A percentile compares a stretch with the other conserved stretches of the same genome.
Conservation (phyloP, 2,329 filamentous ascomycete species). For the Hypoxylon sp. region DNA sequence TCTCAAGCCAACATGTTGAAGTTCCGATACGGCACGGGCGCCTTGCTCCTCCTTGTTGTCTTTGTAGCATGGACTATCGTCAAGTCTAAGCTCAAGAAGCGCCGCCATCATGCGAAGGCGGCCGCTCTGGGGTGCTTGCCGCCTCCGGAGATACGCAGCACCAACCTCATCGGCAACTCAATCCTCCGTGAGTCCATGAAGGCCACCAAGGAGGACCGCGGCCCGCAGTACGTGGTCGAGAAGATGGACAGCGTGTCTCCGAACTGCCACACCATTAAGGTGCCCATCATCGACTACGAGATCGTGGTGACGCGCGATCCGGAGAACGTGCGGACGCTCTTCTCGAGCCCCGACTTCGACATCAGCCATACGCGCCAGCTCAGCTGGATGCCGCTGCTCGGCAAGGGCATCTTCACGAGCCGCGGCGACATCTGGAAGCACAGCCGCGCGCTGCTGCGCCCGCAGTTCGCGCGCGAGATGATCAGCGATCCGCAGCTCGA, state of each 20-base stretch:
- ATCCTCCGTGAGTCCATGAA: slow-evolving; percentile 45
- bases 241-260: slow-evolving; percentile 43
- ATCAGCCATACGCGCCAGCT: slow-evolving; percentile 46
- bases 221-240: slow-evolving; percentile 46
- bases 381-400: slow-evolving; percentile 53
- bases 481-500: slow-evolving; percentile 54
- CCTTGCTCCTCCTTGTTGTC: slow-evolving; percentile 20
- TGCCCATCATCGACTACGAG: slow-evolving; percentile 50
- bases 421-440: slow-evolving; percentile 49
- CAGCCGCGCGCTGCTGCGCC: slow-evolving; percentile 50
- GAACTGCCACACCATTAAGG: slow-evolving; percentile 45
- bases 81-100: slow-evolving; percentile 38
- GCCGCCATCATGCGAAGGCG: slow-evolving; percentile 42
- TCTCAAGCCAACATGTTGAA: slow-evolving; percentile 21
- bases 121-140: slow-evolving; percentile 42
- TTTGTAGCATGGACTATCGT: slow-evolving; percentile 39
- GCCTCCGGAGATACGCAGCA: slow-evolving; percentile 44
- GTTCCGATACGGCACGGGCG: slow-evolving; percentile 26
- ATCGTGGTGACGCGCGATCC: slow-evolving; percentile 49
- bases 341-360: slow-evolving; percentile 47
- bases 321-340: slow-evolving; percentile 45
- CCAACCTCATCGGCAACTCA: slow-evolving; percentile 45
- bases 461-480: slow-evolving; percentile 53
- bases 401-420: slow-evolving; percentile 52
- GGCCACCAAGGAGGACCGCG: slow-evolving; percentile 46